phyloP scores from a whole-genome alignment of 805 yeast genomes.

The Sungouiozyma ichnusensis region DNA sequence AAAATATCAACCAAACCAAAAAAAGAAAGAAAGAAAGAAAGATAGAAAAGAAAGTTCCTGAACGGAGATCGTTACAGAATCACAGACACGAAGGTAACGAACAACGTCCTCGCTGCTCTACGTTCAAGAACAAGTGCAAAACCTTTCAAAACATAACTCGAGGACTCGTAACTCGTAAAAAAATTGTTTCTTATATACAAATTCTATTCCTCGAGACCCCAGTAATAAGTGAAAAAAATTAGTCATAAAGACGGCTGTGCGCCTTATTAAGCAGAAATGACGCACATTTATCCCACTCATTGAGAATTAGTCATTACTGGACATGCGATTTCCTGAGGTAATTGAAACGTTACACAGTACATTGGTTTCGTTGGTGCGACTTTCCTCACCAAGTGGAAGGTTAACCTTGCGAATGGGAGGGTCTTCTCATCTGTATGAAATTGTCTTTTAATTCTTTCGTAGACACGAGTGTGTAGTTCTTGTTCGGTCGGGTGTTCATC shows the following conservation, averaged over 20 bases:
- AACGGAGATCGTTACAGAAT: neutral
- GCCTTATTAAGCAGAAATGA: neutral
- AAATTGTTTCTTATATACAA: neutral
- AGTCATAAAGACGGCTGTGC: neutral
- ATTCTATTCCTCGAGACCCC: neutral
- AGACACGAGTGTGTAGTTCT: slow-evolving; percentile 59
- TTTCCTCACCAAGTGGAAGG: slow-evolving; percentile 78
- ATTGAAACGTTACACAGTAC: slow-evolving; percentile 75
- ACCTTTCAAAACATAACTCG: neutral
- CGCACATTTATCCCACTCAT: neutral
- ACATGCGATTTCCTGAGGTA: slow-evolving; percentile 36
- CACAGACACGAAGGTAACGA: neutral
- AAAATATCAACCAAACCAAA: neutral
- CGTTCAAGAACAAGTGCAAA: too few species aligned
- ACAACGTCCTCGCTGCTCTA: neutral
- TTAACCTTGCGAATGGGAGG: slow-evolving; percentile 36
- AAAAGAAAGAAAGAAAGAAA: too few species aligned
- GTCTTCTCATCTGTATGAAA: slow-evolving; percentile 37
- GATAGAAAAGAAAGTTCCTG: neutral
- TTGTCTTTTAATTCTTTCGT: slow-evolving; percentile 38
- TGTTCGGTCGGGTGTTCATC: slow-evolving; percentile 61
- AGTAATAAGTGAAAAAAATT: too few species aligned
- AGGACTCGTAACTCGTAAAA: neutral
- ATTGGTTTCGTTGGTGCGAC: slow-evolving; percentile 96
- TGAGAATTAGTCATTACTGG: neutral